Evolutionary conservation across 805 yeast species (phyloP).

Genomic region (Candida yuanshanica): DNA sequence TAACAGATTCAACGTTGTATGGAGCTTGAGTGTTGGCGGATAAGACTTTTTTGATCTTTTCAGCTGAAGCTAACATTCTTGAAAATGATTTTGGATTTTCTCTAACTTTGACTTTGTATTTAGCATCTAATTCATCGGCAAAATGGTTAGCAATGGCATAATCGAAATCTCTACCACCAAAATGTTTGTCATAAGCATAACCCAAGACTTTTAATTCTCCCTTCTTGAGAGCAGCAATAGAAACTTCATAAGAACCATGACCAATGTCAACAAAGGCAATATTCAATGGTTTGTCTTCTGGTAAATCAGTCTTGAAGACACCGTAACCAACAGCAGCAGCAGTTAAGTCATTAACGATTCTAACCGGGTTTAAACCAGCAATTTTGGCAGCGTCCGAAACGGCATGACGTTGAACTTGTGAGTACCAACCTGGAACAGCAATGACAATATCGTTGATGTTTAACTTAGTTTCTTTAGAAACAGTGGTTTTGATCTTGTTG

Average conservation of each 20-base stretch:
- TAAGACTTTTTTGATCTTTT: conserved; percentile 89
- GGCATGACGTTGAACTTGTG: conserved; percentile 95
- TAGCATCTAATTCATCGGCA: conserved; percentile 84
- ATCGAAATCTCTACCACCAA: conserved; percentile 98
- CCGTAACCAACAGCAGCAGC: conserved; percentile 99
- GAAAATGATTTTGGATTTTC: conserved; percentile 92
- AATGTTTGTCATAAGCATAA: conserved; percentile 88
- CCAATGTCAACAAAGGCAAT: conserved; percentile 96
- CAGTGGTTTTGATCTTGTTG: conserved; percentile 79
- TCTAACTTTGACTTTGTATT: conserved; percentile 89
- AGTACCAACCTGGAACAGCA: conserved; percentile 96
- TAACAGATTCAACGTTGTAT: conserved; percentile 89
- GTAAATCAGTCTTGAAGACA: conserved; percentile 94
- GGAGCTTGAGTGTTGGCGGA: conserved; percentile 96
- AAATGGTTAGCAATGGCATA: conserved; percentile 90
- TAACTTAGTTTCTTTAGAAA: conserved; percentile 72
- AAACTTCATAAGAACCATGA: conserved; percentile 88
- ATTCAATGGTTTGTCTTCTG: conserved; percentile 86
- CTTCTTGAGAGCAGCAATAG: conserved; percentile 83
- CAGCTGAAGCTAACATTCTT: conserved; percentile 88
- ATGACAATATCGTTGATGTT: conserved; percentile 82
- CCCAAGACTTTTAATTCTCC: conserved; percentile 94
- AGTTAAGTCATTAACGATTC: conserved; percentile 94
- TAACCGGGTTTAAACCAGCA: conserved; percentile 97
- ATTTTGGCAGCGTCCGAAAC: conserved; percentile 90